Base-by-base conservation (phyloP, 805 yeast genomes). In the Ogataea parapolymorpha region DNA sequence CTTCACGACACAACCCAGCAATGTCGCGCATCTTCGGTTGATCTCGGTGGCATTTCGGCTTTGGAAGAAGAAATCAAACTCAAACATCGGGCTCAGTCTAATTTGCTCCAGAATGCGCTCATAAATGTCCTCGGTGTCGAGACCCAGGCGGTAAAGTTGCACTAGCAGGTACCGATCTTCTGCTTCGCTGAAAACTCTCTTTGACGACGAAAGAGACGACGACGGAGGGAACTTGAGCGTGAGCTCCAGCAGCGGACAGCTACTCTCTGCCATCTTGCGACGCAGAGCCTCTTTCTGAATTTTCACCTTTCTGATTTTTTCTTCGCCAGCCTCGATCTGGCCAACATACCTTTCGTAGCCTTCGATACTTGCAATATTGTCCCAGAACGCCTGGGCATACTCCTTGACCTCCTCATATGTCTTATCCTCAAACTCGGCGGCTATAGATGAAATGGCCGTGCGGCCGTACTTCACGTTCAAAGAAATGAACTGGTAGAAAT, bases 301-400 rank as follows among this genome's bases (percentile, higher is more conserved):
- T 52, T 74, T 75, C 8, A 74, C 58, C 53, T 77, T 80, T 34
- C 78, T 69, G 18, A 85, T 74, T 60, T 77, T 84, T 46, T 89
- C 96, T 59, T 93, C 98, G 12, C 98, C 99, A 3, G 76, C 72
- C 56, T 89, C 95, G 46, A 93, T 87, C 54, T 82, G 91, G 14
- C 74, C 69, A 39, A 90, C 65, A 61, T 83, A 87, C 48, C 86
- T 76, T 51, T 93, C 99, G 63, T 82, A 83, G 9, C 96, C 95
- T 25, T 91, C 98, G 47, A 93, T 82, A 51, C 82, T 85, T 36
- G 76, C 71, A 55, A 79, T 82, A 38, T 83, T 74, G 18, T 72
- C 55, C 99, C 98, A 93, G 61, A 93, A 93, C 8, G 74, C 83
- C 38, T 72, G 71, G 10, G 90, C 80, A 59, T 91, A 93, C 26